Conservation (phyloP, 2,329 filamentous ascomycete genomes). For the Ophiostoma tasmaniense region DNA sequence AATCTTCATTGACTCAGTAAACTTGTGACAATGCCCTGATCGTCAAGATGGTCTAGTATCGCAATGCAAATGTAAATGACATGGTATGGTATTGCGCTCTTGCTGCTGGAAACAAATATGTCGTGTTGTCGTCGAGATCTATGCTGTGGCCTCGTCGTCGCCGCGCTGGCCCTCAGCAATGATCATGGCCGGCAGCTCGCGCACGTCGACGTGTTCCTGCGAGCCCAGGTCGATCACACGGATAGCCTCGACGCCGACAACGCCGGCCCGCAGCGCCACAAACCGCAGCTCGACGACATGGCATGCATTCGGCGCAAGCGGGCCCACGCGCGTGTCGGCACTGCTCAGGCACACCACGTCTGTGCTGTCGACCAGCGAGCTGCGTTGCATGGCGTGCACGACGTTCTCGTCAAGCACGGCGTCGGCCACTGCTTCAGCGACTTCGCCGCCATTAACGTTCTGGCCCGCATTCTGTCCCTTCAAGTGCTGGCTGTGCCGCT, state of each 20-base stretch:
- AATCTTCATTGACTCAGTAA: too few relatives aligned
- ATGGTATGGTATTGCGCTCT: neutral
- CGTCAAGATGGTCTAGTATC: too few relatives aligned
- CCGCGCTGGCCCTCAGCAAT: conserved; percentile 31
- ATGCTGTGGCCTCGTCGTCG: conserved; percentile 11
- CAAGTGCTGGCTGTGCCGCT: conserved; percentile 13
- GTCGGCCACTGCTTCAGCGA: conserved; percentile 42
- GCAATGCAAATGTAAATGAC: neutral
- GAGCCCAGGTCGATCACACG: conserved; percentile 64
- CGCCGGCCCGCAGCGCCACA: conserved; percentile 56
- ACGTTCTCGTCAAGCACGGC: conserved; percentile 65
- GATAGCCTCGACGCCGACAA: conserved; percentile 63
- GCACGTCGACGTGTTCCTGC: conserved; percentile 69
- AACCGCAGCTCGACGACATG: conserved; percentile 67
- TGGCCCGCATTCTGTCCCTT: neutral
- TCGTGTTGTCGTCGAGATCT: too few relatives aligned
- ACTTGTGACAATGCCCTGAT: too few relatives aligned
- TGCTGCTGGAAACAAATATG: neutral
- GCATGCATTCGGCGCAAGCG: conserved; percentile 62
- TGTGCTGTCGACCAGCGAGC: conserved; percentile 51
- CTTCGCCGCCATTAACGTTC: conserved; percentile 7
- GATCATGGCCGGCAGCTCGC: conserved; percentile 62
- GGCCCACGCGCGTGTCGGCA: conserved; percentile 64
- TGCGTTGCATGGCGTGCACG: conserved; percentile 62
- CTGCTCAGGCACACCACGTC: conserved; percentile 66